These are phyloP conservation scores for Capillidium heterosporum DNA, from an alignment of 371 early-diverging fungal genomes.

Conservation along the genomic window DNA sequence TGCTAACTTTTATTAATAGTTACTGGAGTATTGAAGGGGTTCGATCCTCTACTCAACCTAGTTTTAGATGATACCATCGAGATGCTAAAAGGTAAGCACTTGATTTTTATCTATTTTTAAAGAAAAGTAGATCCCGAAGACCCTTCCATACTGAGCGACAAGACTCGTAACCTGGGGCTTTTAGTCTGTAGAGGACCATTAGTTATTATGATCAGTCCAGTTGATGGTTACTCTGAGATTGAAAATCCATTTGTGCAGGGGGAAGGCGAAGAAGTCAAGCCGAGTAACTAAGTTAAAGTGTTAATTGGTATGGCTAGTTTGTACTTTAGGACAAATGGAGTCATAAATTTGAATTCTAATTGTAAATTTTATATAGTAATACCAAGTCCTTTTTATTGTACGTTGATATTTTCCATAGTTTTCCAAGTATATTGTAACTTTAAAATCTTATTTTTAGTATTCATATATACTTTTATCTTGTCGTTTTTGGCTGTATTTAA, in stretches of 20 bases:
- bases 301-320: too few relatives aligned
- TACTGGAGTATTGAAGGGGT: constrained; percentile 77
- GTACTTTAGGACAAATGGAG: too few relatives aligned
- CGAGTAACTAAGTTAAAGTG: too few relatives aligned
- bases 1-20: constrained; percentile 29
- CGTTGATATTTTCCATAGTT: too few relatives aligned
- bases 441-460: too few relatives aligned
- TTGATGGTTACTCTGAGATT: constrained; percentile 81
- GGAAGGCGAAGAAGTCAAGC: too few relatives aligned
- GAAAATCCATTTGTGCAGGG: constrained; percentile 66
- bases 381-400: too few relatives aligned
- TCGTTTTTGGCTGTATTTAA: too few relatives aligned
- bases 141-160: constrained; percentile 30
- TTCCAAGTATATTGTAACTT: too few relatives aligned
- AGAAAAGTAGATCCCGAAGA: constrained; percentile 40
- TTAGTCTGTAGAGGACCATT: constrained; percentile 81
- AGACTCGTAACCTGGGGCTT: constrained; percentile 58
- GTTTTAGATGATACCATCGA: constrained; percentile 86
- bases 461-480: too few relatives aligned
- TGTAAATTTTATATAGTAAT: too few relatives aligned
- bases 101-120: not conserved
- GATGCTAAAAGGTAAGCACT: constrained; percentile 38
- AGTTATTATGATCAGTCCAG: constrained; percentile 75
- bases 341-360: too few relatives aligned
- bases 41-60: constrained; percentile 79